Conservation (phyloP, 768 basidiomycete genomes). For the Naematelia aurantialba region DNA sequence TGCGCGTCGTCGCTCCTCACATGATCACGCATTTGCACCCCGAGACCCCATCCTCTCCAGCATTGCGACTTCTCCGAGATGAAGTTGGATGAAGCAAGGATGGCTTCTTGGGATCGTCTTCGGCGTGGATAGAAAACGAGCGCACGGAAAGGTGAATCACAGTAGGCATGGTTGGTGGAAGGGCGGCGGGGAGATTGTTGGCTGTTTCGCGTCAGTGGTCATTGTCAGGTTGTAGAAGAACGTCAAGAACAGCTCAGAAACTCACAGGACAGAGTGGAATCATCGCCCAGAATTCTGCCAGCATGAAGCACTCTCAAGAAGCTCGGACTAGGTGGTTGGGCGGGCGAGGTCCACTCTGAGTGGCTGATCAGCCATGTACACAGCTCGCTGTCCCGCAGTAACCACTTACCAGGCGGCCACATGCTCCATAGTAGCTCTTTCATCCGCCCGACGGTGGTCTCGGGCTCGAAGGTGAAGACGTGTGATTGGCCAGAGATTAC, state of each 20-base stretch:
- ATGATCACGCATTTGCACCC: conserved; percentile 49
- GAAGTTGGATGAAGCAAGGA: conserved; percentile 16
- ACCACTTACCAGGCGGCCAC: conserved; percentile 36
- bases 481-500: conserved; percentile 48
- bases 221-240: too few species aligned
- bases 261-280: conserved; percentile 41
- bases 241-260: background rate
- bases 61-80: conserved; percentile 11
- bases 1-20: too few species aligned
- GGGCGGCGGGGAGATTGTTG: conserved; percentile 34
- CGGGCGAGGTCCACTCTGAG: conserved; percentile 33
- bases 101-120: conserved; percentile 42
- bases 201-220: conserved; percentile 21
- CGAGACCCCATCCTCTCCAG: conserved; percentile 26
- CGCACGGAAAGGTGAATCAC: conserved; percentile 46
- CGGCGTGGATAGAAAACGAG: conserved; percentile 41
- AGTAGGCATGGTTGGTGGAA: conserved; percentile 29
- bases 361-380: background rate
- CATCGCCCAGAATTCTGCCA: conserved; percentile 42
- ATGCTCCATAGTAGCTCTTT: conserved; percentile 41
- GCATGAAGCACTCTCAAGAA: conserved; percentile 37
- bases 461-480: conserved; percentile 45
- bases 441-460: conserved; percentile 43
- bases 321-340: conserved; percentile 40
- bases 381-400: background rate